A percentile compares a stretch with the other conserved stretches of the same genome.
These are phyloP conservation scores for Neurospora sp. DNA, from an alignment of 495 filamentous ascomycete species.

Conservation along the genomic window DNA sequence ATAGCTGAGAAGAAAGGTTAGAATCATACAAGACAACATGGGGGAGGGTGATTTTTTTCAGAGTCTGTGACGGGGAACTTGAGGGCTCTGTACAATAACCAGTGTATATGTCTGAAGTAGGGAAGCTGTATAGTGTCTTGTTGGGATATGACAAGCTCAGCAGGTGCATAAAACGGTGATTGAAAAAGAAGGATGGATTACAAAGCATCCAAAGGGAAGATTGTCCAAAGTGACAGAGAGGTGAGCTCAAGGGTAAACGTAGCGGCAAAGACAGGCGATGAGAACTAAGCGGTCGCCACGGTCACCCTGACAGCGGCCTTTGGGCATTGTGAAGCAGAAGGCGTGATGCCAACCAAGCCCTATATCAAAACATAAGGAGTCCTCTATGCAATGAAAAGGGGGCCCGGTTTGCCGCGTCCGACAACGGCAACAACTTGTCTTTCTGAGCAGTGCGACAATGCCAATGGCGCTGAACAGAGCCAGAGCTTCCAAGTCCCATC, in stretches of 20 bases:
- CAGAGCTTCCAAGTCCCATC: background rate
- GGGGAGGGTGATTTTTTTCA: background rate
- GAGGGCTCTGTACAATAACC: background rate
- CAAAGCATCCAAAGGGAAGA: background rate
- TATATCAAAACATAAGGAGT: background rate
- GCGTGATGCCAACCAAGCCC: background rate
- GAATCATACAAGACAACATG: background rate
- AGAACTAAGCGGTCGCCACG: background rate
- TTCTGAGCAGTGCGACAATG: background rate
- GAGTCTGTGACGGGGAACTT: background rate
- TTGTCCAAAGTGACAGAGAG: background rate
- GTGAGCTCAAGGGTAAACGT: background rate
- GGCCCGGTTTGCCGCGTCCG: background rate
- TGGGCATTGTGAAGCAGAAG: background rate
- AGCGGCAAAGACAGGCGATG: background rate
- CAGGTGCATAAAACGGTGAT: background rate
- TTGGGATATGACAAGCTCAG: background rate
- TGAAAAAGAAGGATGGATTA: background rate
- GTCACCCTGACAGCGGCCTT: background rate
- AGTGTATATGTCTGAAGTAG: background rate
- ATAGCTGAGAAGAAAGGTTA: slow-evolving; percentile 12
- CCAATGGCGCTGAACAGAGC: background rate
- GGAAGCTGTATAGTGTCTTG: background rate
- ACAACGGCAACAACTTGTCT: background rate
- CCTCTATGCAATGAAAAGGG: background rate